Evolutionary conservation across 441 rosid genomes (phyloP), one percentile per base, ranked within the genome.

Genomic region (Mallotus repandus): DNA sequence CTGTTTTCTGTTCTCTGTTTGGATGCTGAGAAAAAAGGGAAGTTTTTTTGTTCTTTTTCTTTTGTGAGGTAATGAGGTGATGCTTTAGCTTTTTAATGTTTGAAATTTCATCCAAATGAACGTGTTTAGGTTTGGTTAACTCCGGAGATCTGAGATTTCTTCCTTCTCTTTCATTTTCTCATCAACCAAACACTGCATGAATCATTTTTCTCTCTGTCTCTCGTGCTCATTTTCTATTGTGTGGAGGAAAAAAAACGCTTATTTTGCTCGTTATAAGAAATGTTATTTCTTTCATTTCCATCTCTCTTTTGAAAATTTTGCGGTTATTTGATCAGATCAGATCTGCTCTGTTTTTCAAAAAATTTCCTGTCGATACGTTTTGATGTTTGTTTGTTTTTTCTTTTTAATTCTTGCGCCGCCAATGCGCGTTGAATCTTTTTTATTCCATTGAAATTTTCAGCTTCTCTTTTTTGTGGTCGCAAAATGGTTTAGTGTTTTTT

Each of bases 321-420:
- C n/a, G 12, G 41, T 75, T 76, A 29, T 10, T 53, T 35, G 63
- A n/a, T 69, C 78, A 77, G 81, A 82, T 82, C 85, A 77, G 74
- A 72, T 59, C n/a, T 66, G 41, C 18, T 56, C 32, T 61, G 29
- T 4, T 25, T 56, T 38, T 21, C 55, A 63, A 14, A 38, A 38
- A 38, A 38, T 0, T 43, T 48, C 9, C 19, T 21, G n/a, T 12
- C 35, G n/a, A 63, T 66, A n/a, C 64, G 29, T 60, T 52, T 62
- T 75, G 60, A 46, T n/a, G 12, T 57, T 18, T 73, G 41, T 38
- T 13, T 5, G 32, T 53, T 13, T 38, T 38, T 4, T 15, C n/a
- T 10, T 15, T n/a, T 19, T 9, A 21, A n/a, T 15, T 13, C 55
- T 50, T 50, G 6, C 13, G 55, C 58, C 57, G 60, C 12, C 48